Conservation (phyloP, 129 eudicot species). For the Centella asiatica region DNA sequence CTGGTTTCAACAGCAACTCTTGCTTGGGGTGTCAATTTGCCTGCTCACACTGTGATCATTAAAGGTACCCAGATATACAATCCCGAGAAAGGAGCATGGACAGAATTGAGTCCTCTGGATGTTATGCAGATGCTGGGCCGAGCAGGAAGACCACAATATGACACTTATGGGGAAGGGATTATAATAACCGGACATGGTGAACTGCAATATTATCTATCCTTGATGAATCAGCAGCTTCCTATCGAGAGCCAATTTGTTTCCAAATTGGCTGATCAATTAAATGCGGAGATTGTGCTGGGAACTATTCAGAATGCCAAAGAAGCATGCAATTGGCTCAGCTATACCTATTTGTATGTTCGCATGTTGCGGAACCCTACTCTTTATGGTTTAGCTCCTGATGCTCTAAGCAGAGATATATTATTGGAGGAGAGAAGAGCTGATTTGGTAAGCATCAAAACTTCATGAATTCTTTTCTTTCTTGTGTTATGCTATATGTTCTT, state of each 20-base stretch:
- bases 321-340: conserved; percentile 83
- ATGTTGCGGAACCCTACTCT: conserved; percentile 83
- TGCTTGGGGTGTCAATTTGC: conserved; percentile 96
- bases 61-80: conserved; percentile 93
- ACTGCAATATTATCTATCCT: conserved; percentile 70
- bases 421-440: conserved; percentile 81
- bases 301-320: conserved; percentile 90
- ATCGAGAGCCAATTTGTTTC: conserved; percentile 92
- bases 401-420: conserved; percentile 32
- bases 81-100: conserved; percentile 98
- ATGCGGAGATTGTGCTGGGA: conserved; percentile 95
- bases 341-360: conserved; percentile 78
- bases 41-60: conserved; percentile 89
- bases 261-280: conserved; percentile 88
- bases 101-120: conserved; percentile 89
- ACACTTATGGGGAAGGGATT: conserved; percentile 93
- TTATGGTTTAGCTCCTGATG: conserved; percentile 71
- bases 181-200: conserved; percentile 83
- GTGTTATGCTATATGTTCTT: background rate
- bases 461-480: background rate
- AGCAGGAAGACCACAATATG: conserved; percentile 97
- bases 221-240: conserved; percentile 97
- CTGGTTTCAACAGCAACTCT: conserved; percentile 91
- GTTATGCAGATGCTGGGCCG: conserved; percentile 99
- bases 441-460: conserved; percentile 48